Evolutionary conservation across 2,329 filamentous ascomycete genomes (phyloP).

Genomic region (Scedosporium apiospermum): DNA sequence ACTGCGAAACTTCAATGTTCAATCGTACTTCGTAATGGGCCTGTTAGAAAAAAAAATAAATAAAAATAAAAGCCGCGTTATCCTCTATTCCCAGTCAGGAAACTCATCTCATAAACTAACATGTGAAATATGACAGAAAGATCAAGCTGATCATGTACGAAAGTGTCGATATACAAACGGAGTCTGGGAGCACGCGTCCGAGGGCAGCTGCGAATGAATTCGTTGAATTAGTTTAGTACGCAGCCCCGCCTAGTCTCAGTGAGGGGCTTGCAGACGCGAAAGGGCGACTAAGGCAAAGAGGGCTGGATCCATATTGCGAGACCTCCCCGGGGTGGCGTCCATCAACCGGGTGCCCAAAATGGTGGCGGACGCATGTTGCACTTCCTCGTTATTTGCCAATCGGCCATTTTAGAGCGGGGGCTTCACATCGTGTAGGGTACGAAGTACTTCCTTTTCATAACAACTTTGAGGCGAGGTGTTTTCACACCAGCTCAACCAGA

Average conservation of each 20-base stretch:
- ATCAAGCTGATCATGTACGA: background rate
- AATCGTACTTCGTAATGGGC: no score
- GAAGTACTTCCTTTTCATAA: no score
- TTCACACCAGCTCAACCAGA: no score
- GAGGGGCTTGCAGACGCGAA: background rate
- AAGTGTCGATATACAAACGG: background rate
- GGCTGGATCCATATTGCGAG: background rate
- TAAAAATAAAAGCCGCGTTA: no score
- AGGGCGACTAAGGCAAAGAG: background rate
- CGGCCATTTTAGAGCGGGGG: background rate
- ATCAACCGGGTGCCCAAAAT: background rate
- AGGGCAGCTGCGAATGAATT: background rate
- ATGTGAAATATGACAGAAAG: background rate
- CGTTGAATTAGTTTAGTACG: background rate
- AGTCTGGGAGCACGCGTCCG: background rate
- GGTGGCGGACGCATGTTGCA: background rate
- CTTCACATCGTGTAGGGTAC: no score
- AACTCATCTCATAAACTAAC: no score
- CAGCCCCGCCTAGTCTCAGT: background rate
- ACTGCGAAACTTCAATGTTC: no score
- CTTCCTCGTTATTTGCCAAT: background rate
- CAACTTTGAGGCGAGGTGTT: no score
- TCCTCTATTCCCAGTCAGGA: no score
- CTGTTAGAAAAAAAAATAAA: no score
- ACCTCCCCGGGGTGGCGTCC: background rate